These are phyloP conservation scores for Tolypocladium inflatum DNA, from an alignment of 2,329 filamentous ascomycete genomes.

Conservation along the genomic window DNA sequence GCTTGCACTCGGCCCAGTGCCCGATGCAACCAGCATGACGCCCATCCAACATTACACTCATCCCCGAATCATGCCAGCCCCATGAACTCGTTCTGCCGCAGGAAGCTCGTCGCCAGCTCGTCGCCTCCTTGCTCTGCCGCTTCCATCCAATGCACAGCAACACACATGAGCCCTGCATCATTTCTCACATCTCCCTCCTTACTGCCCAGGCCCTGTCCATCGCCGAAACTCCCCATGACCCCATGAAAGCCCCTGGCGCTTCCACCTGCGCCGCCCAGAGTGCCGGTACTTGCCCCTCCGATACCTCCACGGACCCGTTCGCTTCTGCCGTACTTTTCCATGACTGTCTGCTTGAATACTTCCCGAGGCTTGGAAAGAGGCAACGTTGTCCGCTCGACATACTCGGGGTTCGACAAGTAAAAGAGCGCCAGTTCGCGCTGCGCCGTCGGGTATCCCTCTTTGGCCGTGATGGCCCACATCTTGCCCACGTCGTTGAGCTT, in stretches of 20 bases:
- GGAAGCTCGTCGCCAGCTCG: slow-evolving; percentile 69
- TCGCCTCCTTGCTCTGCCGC: slow-evolving; percentile 79
- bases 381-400: slow-evolving; percentile 69
- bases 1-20: not conserved
- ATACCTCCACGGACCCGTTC: slow-evolving; percentile 14
- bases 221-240: slow-evolving; percentile 8
- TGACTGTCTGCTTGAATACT: slow-evolving; percentile 82
- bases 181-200: slow-evolving; percentile 48
- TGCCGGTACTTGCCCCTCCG: slow-evolving; percentile 12
- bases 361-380: slow-evolving; percentile 78
- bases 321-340: slow-evolving; percentile 54
- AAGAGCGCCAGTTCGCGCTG: slow-evolving; percentile 90
- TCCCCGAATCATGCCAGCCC: slow-evolving; percentile 14
- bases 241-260: slow-evolving; percentile 11
- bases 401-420: slow-evolving; percentile 84
- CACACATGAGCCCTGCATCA: slow-evolving; percentile 83
- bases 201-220: slow-evolving; percentile 14
- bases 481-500: slow-evolving; percentile 71
- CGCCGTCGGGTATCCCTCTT: slow-evolving; percentile 73
- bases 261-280: slow-evolving; percentile 13
- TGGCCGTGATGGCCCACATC: slow-evolving; percentile 89
- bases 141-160: slow-evolving; percentile 97
- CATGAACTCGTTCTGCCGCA: slow-evolving; percentile 54
- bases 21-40: not conserved
- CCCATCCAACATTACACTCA: not conserved